Percentiles rank a stretch among this genome's conserved stretches.
Evolutionary conservation across 805 yeast species (phyloP).

Genomic region (Saccharomycopsis fermentans): DNA sequence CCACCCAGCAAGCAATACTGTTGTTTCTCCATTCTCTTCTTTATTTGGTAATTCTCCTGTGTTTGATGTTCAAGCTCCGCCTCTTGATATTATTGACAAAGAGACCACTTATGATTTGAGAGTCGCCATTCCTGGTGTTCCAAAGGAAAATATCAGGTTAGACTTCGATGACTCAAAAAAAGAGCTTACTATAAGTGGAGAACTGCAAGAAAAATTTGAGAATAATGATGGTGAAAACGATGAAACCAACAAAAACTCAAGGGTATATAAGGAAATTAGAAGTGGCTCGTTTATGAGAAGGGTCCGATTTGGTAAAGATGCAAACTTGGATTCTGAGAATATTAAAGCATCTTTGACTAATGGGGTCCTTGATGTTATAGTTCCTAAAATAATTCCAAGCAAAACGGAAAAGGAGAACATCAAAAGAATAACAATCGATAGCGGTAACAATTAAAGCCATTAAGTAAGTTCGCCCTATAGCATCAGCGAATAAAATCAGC

Average conservation of each 20-base stretch:
- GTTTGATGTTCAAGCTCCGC: constrained; percentile 22
- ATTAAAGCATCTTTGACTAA: constrained; percentile 7
- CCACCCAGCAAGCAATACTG: not conserved
- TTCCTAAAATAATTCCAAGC: constrained; percentile 2
- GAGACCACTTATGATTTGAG: constrained; percentile 25
- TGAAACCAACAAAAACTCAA: not conserved
- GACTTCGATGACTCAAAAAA: constrained; percentile 29
- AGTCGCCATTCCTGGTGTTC: constrained; percentile 30
- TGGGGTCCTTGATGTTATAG: constrained; percentile 4
- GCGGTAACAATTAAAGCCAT: not conserved
- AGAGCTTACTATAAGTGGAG: constrained; percentile 28
- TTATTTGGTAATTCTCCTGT: not conserved
- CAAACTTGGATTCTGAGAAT: constrained; percentile 26
- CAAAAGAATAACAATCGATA: constrained; percentile 1
- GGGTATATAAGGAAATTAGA: constrained; percentile 20
- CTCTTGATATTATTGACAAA: constrained; percentile 28
- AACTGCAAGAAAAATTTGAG: constrained; percentile 2
- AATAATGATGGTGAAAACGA: not conserved
- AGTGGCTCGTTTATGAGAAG: constrained; percentile 25
- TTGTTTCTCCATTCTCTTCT: not conserved
- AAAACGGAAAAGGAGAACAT: not conserved
- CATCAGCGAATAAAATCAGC: no score
- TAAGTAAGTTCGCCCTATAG: no score
- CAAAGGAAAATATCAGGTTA: constrained; percentile 24
- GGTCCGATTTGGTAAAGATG: constrained; percentile 23